phyloP scores from a whole-genome alignment of 805 yeast genomes.

The Sporopachydermia quercuum region DNA sequence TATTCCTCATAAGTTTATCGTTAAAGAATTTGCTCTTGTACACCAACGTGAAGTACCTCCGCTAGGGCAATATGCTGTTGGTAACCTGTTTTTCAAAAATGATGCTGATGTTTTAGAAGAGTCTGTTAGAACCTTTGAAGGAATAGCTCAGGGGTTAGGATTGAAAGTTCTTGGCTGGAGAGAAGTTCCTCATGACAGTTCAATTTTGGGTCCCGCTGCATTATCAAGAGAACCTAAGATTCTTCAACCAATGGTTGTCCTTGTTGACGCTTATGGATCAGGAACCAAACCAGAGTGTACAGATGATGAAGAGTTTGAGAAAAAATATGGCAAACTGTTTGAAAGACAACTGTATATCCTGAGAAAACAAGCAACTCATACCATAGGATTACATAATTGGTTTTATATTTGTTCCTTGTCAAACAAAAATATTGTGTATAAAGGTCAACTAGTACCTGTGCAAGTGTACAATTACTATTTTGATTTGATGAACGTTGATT shows the following conservation, averaged over 20 bases:
- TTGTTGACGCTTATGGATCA: conserved; percentile 32
- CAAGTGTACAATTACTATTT: conserved; percentile 93
- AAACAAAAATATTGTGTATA: conserved; percentile 82
- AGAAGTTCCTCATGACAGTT: conserved; percentile 85
- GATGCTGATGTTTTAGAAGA: conserved; percentile 54
- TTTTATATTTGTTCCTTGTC: conserved; percentile 90
- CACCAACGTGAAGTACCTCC: conserved; percentile 56
- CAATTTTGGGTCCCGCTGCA: conserved; percentile 90
- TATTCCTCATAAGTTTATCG: conserved; percentile 78
- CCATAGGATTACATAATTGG: conserved; percentile 93
- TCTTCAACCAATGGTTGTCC: conserved; percentile 84
- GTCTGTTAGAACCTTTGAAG: conserved; percentile 65
- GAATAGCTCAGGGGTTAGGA: conserved; percentile 61
- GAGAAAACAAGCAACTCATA: conserved; percentile 79
- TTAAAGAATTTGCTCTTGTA: conserved; percentile 66
- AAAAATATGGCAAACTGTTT: conserved; percentile 44
- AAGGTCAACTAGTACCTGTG: conserved; percentile 93
- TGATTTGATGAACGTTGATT: conserved; percentile 82
- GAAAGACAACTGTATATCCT: conserved; percentile 75
- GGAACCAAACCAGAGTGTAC: conserved; percentile 19
- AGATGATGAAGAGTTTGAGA: conserved; percentile 36
- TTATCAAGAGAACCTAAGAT: conserved; percentile 83
- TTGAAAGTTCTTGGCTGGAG: conserved; percentile 89
- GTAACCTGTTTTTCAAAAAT: conserved; percentile 86
- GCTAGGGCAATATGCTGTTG: conserved; percentile 84